phyloP scores from a whole-genome alignment of 176 grass and related monocot genomes.

The Ensete ventricosum region DNA sequence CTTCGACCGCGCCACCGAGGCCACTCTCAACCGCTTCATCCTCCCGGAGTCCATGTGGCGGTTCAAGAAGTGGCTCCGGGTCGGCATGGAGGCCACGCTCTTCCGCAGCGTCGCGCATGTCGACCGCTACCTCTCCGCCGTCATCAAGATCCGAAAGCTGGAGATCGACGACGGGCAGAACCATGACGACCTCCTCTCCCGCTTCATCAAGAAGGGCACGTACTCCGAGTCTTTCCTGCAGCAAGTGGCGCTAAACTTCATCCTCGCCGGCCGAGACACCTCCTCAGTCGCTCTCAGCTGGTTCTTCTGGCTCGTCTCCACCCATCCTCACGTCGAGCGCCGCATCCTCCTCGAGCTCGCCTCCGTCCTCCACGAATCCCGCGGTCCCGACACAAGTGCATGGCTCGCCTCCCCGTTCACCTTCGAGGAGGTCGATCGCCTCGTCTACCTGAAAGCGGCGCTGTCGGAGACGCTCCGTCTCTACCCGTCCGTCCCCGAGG shows the following conservation, averaged over 20 bases:
- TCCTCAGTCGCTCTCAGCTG: constrained; percentile 91
- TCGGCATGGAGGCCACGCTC: constrained; percentile 82
- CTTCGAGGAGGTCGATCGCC: constrained; percentile 8
- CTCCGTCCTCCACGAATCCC: constrained; percentile 51
- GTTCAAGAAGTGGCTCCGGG: constrained; percentile 64
- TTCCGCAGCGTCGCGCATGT: constrained; percentile 66
- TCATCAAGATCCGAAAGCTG: constrained; percentile 78
- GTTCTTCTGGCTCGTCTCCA: constrained; percentile 99
- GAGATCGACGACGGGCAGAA: constrained; percentile 39
- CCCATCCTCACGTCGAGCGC: constrained; percentile 55
- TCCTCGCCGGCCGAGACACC: constrained; percentile 95
- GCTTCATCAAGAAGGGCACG: constrained; percentile 87
- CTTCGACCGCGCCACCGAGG: constrained; percentile 93
- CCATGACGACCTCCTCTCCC: constrained; percentile 93
- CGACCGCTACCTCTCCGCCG: constrained; percentile 66
- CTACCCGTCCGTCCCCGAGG: constrained; percentile 22
- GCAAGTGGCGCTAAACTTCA: constrained; percentile 97
- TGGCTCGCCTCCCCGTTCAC: constrained; percentile 32
- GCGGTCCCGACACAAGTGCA: constrained; percentile 32
- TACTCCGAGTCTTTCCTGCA: constrained; percentile 85
- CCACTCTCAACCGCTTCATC: constrained; percentile 84
- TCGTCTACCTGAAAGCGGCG: constrained; percentile 13
- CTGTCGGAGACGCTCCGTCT: constrained; percentile 19
- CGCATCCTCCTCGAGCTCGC: constrained; percentile 61
- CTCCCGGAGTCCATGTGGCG: constrained; percentile 79